phyloP scores from a whole-genome alignment of 2,329 filamentous ascomycete genomes.

The Parasarocladium wereldwijsianum region DNA sequence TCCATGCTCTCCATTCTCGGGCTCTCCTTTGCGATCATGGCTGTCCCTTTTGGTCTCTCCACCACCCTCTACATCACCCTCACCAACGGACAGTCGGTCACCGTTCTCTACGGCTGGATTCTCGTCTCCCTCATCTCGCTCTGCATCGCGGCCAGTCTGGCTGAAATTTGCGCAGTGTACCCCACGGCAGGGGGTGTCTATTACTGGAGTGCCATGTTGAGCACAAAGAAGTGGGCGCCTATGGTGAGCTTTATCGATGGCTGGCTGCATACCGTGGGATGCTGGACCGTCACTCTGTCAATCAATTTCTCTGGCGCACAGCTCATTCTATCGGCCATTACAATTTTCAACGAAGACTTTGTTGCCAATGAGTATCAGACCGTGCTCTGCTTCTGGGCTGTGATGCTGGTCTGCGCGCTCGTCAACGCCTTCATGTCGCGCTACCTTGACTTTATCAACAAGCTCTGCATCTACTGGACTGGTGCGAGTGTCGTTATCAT shows the following conservation, averaged over 20 bases:
- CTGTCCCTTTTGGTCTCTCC: conserved; percentile 33
- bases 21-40: conserved; percentile 36
- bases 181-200: conserved; percentile 49
- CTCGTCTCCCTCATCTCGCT: conserved; percentile 55
- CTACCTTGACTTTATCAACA: conserved; percentile 52
- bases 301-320: conserved; percentile 59
- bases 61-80: conserved; percentile 36
- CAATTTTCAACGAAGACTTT: conserved; percentile 48
- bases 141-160: conserved; percentile 55
- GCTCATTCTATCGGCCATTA: conserved; percentile 52
- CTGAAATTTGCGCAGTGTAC: conserved; percentile 59
- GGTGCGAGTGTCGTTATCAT: conserved; percentile 55
- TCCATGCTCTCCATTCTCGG: conserved; percentile 32
- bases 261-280: conserved; percentile 60
- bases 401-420: conserved; percentile 46
- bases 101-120: conserved; percentile 57
- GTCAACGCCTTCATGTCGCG: conserved; percentile 50
- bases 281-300: conserved; percentile 50
- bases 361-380: conserved; percentile 52
- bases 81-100: conserved; percentile 58
- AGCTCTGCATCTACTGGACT: conserved; percentile 60
- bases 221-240: conserved; percentile 44
- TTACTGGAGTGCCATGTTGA: conserved; percentile 58
- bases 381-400: conserved; percentile 58
- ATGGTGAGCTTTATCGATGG: conserved; percentile 57